phyloP scores from a whole-genome alignment of 1,284 basidiomycete genomes.

The Hemileia vastatrix region DNA sequence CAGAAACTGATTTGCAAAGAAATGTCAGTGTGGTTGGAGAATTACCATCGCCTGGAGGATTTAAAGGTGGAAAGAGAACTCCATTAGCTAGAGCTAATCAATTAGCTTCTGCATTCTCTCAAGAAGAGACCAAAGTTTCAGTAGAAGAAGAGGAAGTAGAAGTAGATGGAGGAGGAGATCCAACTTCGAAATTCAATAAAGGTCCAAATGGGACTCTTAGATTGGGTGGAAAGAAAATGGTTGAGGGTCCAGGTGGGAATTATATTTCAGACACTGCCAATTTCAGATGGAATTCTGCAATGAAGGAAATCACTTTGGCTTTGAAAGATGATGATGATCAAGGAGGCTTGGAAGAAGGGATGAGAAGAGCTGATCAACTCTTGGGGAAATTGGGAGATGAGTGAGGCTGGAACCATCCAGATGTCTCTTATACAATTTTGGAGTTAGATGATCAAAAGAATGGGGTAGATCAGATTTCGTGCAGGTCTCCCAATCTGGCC shows the following conservation, averaged over 20 bases:
- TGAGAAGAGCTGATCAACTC: slow-evolving; percentile 13
- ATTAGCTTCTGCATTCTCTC: background rate
- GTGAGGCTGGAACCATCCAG: too few species aligned
- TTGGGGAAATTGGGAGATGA: background rate
- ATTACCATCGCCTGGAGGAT: background rate
- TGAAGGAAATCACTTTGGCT: slow-evolving; percentile 36
- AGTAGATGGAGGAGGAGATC: background rate
- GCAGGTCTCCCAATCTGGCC: too few species aligned
- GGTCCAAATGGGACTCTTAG: background rate
- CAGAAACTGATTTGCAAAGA: background rate
- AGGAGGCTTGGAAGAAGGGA: slow-evolving; percentile 4
- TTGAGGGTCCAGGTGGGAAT: slow-evolving; percentile 31
- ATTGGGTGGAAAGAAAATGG: slow-evolving; percentile 29
- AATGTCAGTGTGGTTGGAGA: background rate
- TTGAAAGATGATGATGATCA: slow-evolving; percentile 23
- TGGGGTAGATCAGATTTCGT: too few species aligned
- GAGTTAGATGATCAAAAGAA: too few species aligned
- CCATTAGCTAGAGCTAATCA: background rate
- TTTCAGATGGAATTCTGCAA: slow-evolving; percentile 32
- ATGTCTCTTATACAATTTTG: too few species aligned
- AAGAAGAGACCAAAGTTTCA: background rate
- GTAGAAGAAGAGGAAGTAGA: background rate
- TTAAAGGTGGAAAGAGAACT: background rate
- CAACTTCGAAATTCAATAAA: background rate
- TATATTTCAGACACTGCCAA: slow-evolving; percentile 38